A percentile compares a stretch with the other conserved stretches of the same genome.
Evolutionary conservation across 1,284 basidiomycete genomes (phyloP).

Genomic region (Malassezia pachydermatis): DNA sequence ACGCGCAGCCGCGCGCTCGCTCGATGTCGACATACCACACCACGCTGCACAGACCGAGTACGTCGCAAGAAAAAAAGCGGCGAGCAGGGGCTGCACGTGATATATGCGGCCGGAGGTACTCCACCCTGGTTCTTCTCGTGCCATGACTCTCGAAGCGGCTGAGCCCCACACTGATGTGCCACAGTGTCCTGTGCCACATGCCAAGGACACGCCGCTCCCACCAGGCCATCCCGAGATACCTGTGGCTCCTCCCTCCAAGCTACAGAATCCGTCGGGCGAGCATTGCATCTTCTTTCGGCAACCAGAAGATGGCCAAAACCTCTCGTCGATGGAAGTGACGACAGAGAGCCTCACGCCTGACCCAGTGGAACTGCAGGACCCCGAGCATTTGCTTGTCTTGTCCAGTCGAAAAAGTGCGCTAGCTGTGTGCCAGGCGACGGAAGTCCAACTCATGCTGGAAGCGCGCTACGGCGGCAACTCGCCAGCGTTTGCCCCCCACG

Average conservation of each 20-base stretch:
- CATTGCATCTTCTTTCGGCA: slow-evolving; percentile 45
- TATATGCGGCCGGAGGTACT: neutral
- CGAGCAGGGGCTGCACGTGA: slow-evolving; percentile 4
- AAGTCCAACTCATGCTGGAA: slow-evolving; percentile 39
- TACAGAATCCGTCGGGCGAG: slow-evolving; percentile 36
- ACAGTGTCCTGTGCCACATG: slow-evolving; percentile 42
- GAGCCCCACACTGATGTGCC: neutral
- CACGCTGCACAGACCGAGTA: neutral
- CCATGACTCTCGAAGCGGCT: neutral
- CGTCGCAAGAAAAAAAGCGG: slow-evolving; percentile 2
- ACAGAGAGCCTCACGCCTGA: neutral
- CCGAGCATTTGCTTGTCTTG: slow-evolving; percentile 7
- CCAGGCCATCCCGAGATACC: slow-evolving; percentile 43
- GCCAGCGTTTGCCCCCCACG: slow-evolving; percentile 23
- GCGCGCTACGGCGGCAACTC: slow-evolving; percentile 32
- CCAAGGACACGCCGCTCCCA: slow-evolving; percentile 37
- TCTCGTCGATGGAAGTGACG: neutral
- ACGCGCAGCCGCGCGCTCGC: neutral
- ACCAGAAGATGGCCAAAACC: slow-evolving; percentile 24
- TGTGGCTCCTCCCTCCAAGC: slow-evolving; percentile 25
- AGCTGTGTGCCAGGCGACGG: slow-evolving; percentile 25
- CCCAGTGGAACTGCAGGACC: neutral
- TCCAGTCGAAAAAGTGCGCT: slow-evolving; percentile 24
- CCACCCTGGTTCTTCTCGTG: too few relatives aligned
- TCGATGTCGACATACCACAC: neutral